These are phyloP conservation scores for Monosporascus ibericus DNA, from an alignment of 2,329 filamentous ascomycete genomes.

Conservation along the genomic window DNA sequence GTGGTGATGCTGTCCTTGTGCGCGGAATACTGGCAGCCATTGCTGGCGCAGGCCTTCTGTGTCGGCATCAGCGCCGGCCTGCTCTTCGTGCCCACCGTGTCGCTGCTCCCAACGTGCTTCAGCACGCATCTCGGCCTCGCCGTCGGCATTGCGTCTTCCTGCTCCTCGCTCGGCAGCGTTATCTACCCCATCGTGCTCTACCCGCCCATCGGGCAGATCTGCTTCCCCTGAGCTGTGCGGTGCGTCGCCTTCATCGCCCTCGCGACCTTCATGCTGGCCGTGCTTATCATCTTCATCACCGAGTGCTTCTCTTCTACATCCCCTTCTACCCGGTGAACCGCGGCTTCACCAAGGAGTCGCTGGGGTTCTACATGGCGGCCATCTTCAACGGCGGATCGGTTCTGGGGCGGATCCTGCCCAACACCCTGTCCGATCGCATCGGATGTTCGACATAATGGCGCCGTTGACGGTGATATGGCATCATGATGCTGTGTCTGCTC, in stretches of 20 bases:
- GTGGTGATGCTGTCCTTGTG: slow-evolving; percentile 35
- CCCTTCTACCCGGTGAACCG: slow-evolving; percentile 28
- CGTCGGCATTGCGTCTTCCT: slow-evolving; percentile 27
- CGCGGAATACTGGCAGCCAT: slow-evolving; percentile 36
- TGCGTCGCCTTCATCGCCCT: slow-evolving; percentile 24
- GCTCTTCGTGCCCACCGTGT: slow-evolving; percentile 31
- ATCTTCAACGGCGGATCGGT: slow-evolving; percentile 34
- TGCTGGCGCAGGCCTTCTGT: slow-evolving; percentile 39
- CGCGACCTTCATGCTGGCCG: slow-evolving; percentile 24
- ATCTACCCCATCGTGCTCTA: slow-evolving; percentile 25
- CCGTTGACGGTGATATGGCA: slow-evolving; percentile 24
- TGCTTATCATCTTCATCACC: slow-evolving; percentile 33
- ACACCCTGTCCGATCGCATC: slow-evolving; percentile 29
- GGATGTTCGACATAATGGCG: slow-evolving; percentile 31
- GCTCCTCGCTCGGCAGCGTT: slow-evolving; percentile 27
- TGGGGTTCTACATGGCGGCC: slow-evolving; percentile 35
- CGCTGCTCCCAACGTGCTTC: slow-evolving; percentile 30
- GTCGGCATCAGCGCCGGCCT: slow-evolving; percentile 38
- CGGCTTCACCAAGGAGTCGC: slow-evolving; percentile 21
- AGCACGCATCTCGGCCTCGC: slow-evolving; percentile 20
- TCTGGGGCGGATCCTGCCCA: slow-evolving; percentile 33
- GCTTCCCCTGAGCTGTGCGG: slow-evolving; percentile 22
- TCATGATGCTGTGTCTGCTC: slow-evolving; percentile 30
- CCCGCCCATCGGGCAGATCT: slow-evolving; percentile 14
- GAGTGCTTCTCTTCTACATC: slow-evolving; percentile 33